Base-by-base conservation (phyloP, 2,329 filamentous ascomycete genomes). In the Hypoxylon rubiginosum region DNA sequence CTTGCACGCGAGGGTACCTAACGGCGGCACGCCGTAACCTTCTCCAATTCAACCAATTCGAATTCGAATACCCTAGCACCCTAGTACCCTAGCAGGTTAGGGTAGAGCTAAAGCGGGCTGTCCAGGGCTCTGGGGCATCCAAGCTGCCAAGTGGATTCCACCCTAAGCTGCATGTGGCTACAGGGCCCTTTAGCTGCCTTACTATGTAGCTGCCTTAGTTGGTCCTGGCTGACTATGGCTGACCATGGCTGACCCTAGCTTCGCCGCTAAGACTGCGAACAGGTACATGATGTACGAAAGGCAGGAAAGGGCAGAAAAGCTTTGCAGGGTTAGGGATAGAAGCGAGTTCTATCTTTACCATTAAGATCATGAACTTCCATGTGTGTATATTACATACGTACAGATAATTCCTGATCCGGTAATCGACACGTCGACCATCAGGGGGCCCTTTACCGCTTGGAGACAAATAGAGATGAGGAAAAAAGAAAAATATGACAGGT, bases 111-210 rank as follows among this genome's bases (percentile, higher is more conserved):
- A 53, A 55, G 64, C 39, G 64, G 60, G 49, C 48, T 48, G 58
- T 45, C 61, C 58, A 64, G 64, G 67, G 59, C 54, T 52, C 43
- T 63, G 61, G 58, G 58, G 58, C 61, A 41, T 52, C 57, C 21
- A 2, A 24, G 21, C 21, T 2, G 2, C 21, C 52, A 58, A 57
- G 65, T 63, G 67, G 67, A 34, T 17, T 17, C 21, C 13, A 32
- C 36, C 36, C 58, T 65, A 62, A n/a, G 64, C 61, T 65, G 39
- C 24, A 62, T 62, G 55, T 67, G 61, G 64, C 43, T 67, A 59
- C 46, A 26, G 58, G 36, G 34, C 46, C 54, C 39, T n/a, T n/a
- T n/a, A n/a, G n/a, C n/a, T n/a, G n/a, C n/a, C n/a, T n/a, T n/a
- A n/a, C n/a, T n/a, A n/a, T n/a, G n/a, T n/a, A n/a, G n/a, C n/a